Evolutionary conservation across 805 yeast genomes (phyloP), one percentile per base, ranked within the genome.

Genomic region (Soucietia sequanensis): DNA sequence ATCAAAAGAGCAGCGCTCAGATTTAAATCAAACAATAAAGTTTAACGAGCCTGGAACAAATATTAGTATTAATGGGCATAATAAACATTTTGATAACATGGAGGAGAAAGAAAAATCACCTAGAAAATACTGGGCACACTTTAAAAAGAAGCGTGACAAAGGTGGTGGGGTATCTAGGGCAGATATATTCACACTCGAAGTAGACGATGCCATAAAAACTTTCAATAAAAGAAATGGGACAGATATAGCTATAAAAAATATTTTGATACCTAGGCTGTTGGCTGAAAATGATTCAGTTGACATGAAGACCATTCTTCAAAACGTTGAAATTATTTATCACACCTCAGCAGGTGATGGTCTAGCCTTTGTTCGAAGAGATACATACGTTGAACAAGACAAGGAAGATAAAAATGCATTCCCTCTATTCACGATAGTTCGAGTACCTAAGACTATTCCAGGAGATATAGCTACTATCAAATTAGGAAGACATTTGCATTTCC

Each of bases 371-470:
- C 51, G 60, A 12, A 8, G 9, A 50, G 47, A 32, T 27, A 41
- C 4, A 32, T 38, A 34, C 56, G 57, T 37, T 23, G 41, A 40
- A 23, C 33, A 32, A 25, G 30, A 26, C 12, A 16, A 11, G 4
- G n/a, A n/a, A n/a, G n/a, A n/a, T n/a, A 32, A 30, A 10, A 21
- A 13, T 7, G 6, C 11, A 7, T 12, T 18, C n/a, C 23, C 23
- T 11, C 19, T 18, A 23, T 56, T 31, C 34, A 52, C 60, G 2
- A 50, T 64, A 7, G 42, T 65, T 5, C 44, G 42, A 25, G 54
- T 69, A 1, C 74, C 75, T 6, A 67, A 68, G 30, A 52, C 72
- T 1, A 39, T 60, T 3, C 53, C 54, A 1, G 75, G 75, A 2
- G 74, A 70, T 35, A 39, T 41, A 23, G 70, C 64, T 1, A 38